Conservation (phyloP, 2,329 filamentous ascomycete genomes). For the Trichophyton equinum region DNA sequence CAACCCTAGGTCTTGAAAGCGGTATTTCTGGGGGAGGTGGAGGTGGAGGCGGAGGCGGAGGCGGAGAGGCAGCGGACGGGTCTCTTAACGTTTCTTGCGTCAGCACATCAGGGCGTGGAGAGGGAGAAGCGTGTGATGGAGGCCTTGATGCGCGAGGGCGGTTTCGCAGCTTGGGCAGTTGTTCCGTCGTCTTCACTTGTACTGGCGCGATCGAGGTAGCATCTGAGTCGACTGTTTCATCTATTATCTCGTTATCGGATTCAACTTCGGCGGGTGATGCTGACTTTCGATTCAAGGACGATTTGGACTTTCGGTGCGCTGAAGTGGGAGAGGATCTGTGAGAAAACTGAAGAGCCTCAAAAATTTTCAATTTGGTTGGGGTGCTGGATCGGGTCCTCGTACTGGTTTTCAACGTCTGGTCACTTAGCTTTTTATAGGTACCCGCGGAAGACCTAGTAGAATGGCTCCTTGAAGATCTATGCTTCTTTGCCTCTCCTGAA, state of each 20-base stretch:
- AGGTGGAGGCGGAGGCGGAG: constrained; percentile 46
- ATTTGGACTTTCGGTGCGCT: constrained; percentile 18
- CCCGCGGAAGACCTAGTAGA: constrained; percentile 33
- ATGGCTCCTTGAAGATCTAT: constrained; percentile 15
- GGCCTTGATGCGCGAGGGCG: neutral
- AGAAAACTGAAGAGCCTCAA: constrained; percentile 24
- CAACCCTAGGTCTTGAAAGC: constrained; percentile 65
- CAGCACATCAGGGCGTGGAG: neutral
- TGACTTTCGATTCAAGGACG: constrained; percentile 23
- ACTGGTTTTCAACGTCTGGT: constrained; percentile 25
- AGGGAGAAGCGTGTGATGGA: neutral
- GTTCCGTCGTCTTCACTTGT: constrained; percentile 21
- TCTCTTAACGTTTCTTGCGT: neutral
- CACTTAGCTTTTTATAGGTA: constrained; percentile 25
- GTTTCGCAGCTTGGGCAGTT: neutral
- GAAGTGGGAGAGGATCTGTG: constrained; percentile 26
- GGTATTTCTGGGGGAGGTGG: constrained; percentile 57
- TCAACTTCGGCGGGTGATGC: constrained; percentile 21
- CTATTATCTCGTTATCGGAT: constrained; percentile 18
- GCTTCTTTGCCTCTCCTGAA: constrained; percentile 5
- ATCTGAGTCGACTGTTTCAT: constrained; percentile 31
- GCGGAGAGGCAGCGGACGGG: neutral
- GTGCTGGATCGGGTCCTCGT: constrained; percentile 28
- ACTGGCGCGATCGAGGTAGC: constrained; percentile 36
- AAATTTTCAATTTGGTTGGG: constrained; percentile 26